Conservation (phyloP, 306 rosid species). For the Pyrus communis region DNA sequence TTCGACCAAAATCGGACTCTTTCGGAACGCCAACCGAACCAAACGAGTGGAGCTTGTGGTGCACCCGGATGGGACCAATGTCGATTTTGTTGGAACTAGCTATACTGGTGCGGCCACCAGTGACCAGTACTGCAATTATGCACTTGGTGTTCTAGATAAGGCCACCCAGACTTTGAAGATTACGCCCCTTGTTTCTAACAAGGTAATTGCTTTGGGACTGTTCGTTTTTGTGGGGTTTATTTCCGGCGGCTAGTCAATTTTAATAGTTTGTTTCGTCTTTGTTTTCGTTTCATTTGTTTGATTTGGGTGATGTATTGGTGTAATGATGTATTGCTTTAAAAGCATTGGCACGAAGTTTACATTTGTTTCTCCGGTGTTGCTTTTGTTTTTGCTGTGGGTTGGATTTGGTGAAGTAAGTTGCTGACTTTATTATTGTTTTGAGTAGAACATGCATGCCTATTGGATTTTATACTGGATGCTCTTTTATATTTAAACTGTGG, state of each 20-base stretch:
- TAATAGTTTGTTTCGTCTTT: no score
- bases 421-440: neutral
- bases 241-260: neutral
- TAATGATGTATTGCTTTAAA: neutral
- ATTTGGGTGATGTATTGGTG: neutral
- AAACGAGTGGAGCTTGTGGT: conserved; percentile 71
- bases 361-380: neutral
- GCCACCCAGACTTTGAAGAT: conserved; percentile 47
- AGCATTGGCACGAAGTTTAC: neutral
- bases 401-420: neutral
- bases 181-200: conserved; percentile 57
- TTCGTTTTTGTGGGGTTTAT: neutral
- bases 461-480: neutral
- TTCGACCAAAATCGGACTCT: conserved; percentile 30
- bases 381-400: neutral
- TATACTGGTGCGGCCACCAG: conserved; percentile 66
- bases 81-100: conserved; percentile 77
- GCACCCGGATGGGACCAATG: conserved; percentile 42
- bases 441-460: neutral
- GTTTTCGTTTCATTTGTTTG: no score
- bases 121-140: conserved; percentile 45
- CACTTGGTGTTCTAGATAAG: conserved; percentile 79
- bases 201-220: conserved; percentile 32
- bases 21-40: conserved; percentile 33
- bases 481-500: neutral